Evolutionary conservation across 305 asterid genomes (phyloP), one percentile per base, ranked within the genome.

Genomic region (Rubia peregrina): DNA sequence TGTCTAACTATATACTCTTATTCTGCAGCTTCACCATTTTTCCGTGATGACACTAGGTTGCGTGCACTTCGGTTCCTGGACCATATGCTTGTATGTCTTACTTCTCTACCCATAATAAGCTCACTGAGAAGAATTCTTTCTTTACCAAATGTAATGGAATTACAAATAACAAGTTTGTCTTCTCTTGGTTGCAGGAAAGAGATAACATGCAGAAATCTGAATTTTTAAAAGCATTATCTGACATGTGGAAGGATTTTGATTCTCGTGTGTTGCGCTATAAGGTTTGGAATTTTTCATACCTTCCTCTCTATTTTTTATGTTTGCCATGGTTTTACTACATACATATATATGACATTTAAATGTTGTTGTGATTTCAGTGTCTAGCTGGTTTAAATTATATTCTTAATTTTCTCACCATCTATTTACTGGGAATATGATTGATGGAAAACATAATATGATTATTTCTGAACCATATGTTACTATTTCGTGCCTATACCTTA

Each of bases 41-140:
- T 91, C 77, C 91, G 98, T 14, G 89, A 91, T 73, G 99, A 94
- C 80, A 94, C 97, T 76, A 86, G 99, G 85, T 81, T 94, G 85
- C 99, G 99, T 49, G 99, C 98, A 71, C 99, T 94, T 80, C 98
- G 99, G 74, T 94, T 94, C 85, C 89, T 94, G 82, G 99, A 94
- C 76, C 99, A 94, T 84, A 63, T 94, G 89, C 97, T 94, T 83
- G 98, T 94, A 91, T 80, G 65, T 76, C 40, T 77, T 71, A 19
- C 76, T 73, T 79, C 66, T n/a, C n/a, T n/a, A n/a, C 71, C 10
- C 70, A 61, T 12, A 49, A 59, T 26, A 48, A 44, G 61, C 62
- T 40, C 42, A 55, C 55, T 33, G 14, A 69, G 24, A 16, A 53
- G 14, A 69, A 68, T 12, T 53, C 1, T 40, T 53, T 40, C 5